Conservation (phyloP, 306 rosid species). For the Senna siamea region DNA sequence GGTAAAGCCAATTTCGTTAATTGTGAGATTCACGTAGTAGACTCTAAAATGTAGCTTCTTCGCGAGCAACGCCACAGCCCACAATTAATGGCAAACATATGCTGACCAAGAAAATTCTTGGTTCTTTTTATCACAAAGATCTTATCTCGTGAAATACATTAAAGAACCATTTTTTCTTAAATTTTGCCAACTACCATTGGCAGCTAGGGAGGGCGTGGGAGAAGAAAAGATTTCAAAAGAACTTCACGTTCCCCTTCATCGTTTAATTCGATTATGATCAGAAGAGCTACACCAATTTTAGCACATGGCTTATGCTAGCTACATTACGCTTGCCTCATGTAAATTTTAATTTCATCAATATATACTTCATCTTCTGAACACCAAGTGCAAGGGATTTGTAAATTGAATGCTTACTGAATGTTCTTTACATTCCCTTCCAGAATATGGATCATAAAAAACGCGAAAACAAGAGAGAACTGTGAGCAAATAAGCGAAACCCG, state of each 20-base stretch:
- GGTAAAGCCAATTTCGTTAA: neutral
- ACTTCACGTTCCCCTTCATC: neutral
- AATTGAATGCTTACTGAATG: neutral
- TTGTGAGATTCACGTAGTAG: neutral
- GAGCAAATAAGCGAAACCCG: neutral
- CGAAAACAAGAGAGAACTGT: neutral
- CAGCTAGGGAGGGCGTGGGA: neutral
- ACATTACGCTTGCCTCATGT: neutral
- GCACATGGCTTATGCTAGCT: slow-evolving; percentile 20
- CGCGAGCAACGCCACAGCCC: neutral
- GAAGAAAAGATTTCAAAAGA: neutral
- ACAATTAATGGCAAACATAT: neutral
- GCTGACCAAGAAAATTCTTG: neutral
- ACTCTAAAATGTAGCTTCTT: slow-evolving; percentile 10
- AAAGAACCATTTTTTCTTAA: neutral
- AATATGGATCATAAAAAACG: slow-evolving; percentile 9
- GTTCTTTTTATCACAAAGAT: neutral
- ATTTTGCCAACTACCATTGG: neutral
- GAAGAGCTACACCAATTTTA: neutral
- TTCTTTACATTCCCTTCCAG: neutral
- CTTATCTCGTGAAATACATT: slow-evolving; percentile 7
- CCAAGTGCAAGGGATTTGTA: neutral
- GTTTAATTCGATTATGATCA: neutral
- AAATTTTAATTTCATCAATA: neutral
- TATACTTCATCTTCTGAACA: neutral